Conservation (phyloP, 78 protist genomes). For the Paulinella micropora region DNA sequence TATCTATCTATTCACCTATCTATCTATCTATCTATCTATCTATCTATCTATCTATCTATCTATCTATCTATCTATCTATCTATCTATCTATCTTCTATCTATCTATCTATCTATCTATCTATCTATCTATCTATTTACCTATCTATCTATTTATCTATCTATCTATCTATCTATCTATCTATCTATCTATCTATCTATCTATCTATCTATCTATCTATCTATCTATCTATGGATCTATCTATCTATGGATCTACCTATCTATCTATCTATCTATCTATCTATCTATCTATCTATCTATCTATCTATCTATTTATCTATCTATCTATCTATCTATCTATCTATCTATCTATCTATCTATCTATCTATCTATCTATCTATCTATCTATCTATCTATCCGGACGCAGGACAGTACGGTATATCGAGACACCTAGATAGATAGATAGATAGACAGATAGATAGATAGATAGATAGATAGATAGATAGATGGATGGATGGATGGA, state of each 20-base stretch:
- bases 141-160: background rate
- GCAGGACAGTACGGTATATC: no score
- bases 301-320: background rate
- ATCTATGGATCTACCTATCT: background rate
- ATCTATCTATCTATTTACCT: background rate
- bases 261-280: background rate
- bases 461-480: no score
- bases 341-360: background rate
- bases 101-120: background rate
- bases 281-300: background rate
- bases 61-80: background rate
- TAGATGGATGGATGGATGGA: no score
- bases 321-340: background rate
- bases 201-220: background rate
- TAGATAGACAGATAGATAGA: no score
- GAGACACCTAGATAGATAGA: no score
- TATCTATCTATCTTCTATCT: background rate
- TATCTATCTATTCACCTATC: background rate
- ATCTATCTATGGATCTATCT: background rate
- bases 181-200: background rate
- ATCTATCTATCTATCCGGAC: no score
- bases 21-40: background rate
- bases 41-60: background rate
- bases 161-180: background rate
- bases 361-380: no score